Evolutionary conservation across 2,329 filamentous ascomycete species (phyloP), one percentile per base, ranked within the genome.

Genomic region (Gaeumannomyces tritici): DNA sequence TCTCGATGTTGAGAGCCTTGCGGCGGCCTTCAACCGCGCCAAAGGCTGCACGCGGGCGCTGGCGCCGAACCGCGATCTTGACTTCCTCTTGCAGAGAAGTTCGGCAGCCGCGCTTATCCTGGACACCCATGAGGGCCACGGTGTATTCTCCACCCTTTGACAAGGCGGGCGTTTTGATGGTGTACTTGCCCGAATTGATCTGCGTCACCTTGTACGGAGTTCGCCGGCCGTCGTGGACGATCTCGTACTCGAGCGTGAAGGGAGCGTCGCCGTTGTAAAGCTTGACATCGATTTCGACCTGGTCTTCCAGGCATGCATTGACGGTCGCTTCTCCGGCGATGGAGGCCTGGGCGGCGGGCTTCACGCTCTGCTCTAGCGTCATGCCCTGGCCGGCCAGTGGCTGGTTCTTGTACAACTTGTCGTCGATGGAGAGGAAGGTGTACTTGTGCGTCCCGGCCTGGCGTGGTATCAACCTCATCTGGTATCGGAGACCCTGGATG

Each of bases 171-270:
- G 93, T 97, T 66, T 84, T 84, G 71, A 99, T 92, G 51, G 81
- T 88, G 71, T 88, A 87, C 27, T 79, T 75, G 60, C 84, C 79
- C 2, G 77, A 79, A 28, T 86, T 79, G 62, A 96, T 89, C 63
- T 83, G 79, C 1, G 83, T 79, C 29, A 85, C 79, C 62, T 82
- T 83, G 68, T 89, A 83, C 61, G 89, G 88, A 65, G 85, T 87
- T 61, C 93, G 86, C 75, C 90, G 96, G 62, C 93, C 93, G 62
- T 92, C 90, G 74, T 98, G 90, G 9, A 97, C 84, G 55, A 97
- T 79, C 74, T 98, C 95, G 77, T 96, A 99, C 71, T 98, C 92
- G 54, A 99, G 77, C 27, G 82, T 89, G 80, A 93, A 98, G 0
- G 96, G 95, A 24, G 87, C 82, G 69, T 98, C 92, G 55, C 96